phyloP scores from a whole-genome alignment of 192 early-diverging fungal species.

The Glomus cerebriforme region DNA sequence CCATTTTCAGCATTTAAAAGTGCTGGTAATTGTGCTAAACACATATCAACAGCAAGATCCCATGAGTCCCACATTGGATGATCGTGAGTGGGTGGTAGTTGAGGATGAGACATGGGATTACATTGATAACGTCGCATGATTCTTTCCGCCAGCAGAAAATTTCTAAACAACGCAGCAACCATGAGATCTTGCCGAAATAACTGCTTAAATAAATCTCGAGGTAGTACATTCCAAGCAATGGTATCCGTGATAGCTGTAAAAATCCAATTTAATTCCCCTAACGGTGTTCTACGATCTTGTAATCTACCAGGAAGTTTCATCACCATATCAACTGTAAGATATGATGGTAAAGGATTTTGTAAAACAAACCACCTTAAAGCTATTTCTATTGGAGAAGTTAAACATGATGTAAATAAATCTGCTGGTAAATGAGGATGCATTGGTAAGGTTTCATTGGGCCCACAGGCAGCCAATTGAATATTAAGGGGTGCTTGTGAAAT shows the following conservation, averaged over 20 bases:
- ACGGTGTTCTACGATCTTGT: slow-evolving; percentile 88
- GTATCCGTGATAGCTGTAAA: slow-evolving; percentile 98
- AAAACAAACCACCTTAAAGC: slow-evolving; percentile 90
- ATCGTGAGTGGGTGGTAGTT: slow-evolving; percentile 86
- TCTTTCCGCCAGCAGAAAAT: slow-evolving; percentile 93
- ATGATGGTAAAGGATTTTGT: slow-evolving; percentile 74
- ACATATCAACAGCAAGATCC: slow-evolving; percentile 94
- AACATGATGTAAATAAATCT: slow-evolving; percentile 94
- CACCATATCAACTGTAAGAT: slow-evolving; percentile 87
- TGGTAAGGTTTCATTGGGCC: slow-evolving; percentile 81
- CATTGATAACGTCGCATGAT: slow-evolving; percentile 95
- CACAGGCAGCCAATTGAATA: slow-evolving; percentile 93
- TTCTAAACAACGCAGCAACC: slow-evolving; percentile 92
- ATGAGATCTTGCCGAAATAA: slow-evolving; percentile 93
- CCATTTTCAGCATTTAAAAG: slow-evolving; percentile 56
- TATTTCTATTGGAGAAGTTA: slow-evolving; percentile 95
- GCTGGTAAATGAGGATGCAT: slow-evolving; percentile 94
- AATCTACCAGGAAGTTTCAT: slow-evolving; percentile 81
- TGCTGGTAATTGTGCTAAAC: slow-evolving; percentile 85
- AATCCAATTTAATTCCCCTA: slow-evolving; percentile 99
- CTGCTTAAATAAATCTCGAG: slow-evolving; percentile 84
- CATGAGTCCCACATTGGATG: slow-evolving; percentile 96
- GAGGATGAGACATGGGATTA: slow-evolving; percentile 86
- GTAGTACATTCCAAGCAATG: slow-evolving; percentile 94
- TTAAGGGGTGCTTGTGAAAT: slow-evolving; percentile 47